Percentiles rank a stretch among this genome's conserved stretches.
phyloP scores from a whole-genome alignment of 2,329 filamentous ascomycete genomes.

The Hymenoscyphus infarciens region DNA sequence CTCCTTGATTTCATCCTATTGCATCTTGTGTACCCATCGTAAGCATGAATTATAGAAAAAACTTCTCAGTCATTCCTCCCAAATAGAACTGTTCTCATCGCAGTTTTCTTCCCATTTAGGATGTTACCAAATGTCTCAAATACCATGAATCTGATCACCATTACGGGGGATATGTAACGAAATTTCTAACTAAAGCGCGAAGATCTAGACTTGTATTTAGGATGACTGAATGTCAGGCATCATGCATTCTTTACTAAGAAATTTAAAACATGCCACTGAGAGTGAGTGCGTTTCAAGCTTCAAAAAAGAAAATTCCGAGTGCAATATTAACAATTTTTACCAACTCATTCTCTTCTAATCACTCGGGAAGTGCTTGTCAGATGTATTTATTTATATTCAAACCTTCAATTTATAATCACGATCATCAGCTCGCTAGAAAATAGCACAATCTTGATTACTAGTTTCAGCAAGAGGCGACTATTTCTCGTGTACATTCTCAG shows the following conservation, averaged over 20 bases:
- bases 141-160: neutral
- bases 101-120: neutral
- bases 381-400: neutral
- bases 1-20: neutral
- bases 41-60: neutral
- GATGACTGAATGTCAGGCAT: neutral
- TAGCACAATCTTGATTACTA: neutral
- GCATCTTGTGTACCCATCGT: neutral
- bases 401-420: neutral
- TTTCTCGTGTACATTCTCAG: neutral
- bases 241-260: neutral
- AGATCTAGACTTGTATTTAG: neutral
- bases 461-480: neutral
- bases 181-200: neutral
- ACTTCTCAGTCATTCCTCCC: neutral
- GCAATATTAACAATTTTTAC: neutral
- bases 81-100: neutral
- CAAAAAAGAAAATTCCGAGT: neutral
- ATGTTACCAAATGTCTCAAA: neutral
- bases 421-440: neutral
- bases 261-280: too few relatives aligned
- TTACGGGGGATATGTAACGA: neutral
- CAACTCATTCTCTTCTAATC: neutral
- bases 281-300: neutral
- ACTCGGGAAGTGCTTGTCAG: neutral